Evolutionary conservation across 2,329 filamentous ascomycete genomes (phyloP).

Genomic region (Grosmannia serpens): DNA sequence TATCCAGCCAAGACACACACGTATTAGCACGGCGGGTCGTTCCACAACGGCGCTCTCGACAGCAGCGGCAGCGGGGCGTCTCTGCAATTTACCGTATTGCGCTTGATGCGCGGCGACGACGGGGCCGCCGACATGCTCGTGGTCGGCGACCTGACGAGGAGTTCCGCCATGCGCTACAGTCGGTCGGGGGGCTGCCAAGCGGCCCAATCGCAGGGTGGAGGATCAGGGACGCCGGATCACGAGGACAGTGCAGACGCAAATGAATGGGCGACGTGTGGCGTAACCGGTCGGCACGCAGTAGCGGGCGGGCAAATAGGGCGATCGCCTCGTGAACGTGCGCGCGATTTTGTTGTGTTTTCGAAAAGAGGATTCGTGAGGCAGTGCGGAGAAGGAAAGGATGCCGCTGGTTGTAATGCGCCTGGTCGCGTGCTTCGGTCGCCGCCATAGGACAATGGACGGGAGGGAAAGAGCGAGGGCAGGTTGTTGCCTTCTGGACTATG

Average conservation of each 20-base stretch:
- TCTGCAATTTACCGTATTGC: conserved; percentile 12
- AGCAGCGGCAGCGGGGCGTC: background rate
- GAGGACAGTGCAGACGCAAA: background rate
- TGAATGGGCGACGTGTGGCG: background rate
- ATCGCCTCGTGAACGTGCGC: background rate
- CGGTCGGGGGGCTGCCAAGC: background rate
- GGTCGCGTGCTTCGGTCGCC: background rate
- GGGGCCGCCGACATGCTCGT: conserved; percentile 4
- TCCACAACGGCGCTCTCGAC: background rate
- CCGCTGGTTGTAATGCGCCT: background rate
- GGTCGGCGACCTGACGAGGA: conserved; percentile 4
- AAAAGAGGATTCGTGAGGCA: background rate
- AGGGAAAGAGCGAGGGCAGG: background rate
- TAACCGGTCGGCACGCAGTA: background rate
- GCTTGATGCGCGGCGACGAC: conserved; percentile 12
- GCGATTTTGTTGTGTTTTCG: background rate
- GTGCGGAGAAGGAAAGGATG: background rate
- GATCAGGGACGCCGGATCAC: background rate
- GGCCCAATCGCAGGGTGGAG: background rate
- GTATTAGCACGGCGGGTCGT: background rate
- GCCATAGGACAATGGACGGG: background rate
- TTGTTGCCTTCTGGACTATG: background rate
- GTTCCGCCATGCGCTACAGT: conserved; percentile 9
- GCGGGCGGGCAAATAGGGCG: background rate
- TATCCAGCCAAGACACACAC: conserved; percentile 1